Conservation (phyloP, 2,329 filamentous ascomycete species). For the Rutstroemia sydowiana region DNA sequence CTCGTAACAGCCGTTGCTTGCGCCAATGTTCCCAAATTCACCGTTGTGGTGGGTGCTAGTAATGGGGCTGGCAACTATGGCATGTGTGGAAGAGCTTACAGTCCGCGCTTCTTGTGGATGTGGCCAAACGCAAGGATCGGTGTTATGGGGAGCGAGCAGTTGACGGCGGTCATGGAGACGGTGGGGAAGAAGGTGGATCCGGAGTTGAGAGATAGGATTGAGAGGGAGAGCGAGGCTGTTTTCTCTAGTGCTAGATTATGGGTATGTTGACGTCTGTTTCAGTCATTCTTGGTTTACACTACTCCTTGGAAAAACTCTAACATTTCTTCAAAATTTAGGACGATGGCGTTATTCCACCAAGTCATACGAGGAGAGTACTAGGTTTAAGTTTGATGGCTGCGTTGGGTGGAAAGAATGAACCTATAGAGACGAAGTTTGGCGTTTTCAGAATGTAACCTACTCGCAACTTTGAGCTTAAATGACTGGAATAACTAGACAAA, state of each 20-base stretch:
- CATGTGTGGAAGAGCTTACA: conserved; percentile 94
- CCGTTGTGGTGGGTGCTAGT: conserved; percentile 87
- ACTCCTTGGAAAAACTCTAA: not conserved
- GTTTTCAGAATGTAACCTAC: conserved; percentile 83
- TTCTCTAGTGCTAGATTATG: conserved; percentile 86
- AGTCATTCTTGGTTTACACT: not conserved
- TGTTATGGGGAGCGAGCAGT: conserved; percentile 92
- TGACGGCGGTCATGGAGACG: conserved; percentile 88
- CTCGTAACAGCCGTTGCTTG: conserved; percentile 92
- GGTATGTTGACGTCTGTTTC: conserved; percentile 38
- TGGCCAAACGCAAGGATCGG: conserved; percentile 97
- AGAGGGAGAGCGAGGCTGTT: conserved; percentile 64
- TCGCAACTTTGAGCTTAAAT: too few species aligned
- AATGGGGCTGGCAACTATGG: conserved; percentile 96
- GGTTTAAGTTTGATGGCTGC: conserved; percentile 67
- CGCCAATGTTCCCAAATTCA: conserved; percentile 92
- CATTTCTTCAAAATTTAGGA: conserved; percentile 39
- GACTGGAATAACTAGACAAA: too few species aligned
- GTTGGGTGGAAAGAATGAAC: conserved; percentile 57
- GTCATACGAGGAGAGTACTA: conserved; percentile 66
- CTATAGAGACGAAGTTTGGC: conserved; percentile 62
- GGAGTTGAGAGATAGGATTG: not conserved
- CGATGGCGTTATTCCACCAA: conserved; percentile 72
- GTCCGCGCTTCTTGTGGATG: conserved; percentile 87
- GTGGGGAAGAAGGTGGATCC: conserved; percentile 58